phyloP scores from a whole-genome alignment of 768 basidiomycete species.

The Naematelia encephala region DNA sequence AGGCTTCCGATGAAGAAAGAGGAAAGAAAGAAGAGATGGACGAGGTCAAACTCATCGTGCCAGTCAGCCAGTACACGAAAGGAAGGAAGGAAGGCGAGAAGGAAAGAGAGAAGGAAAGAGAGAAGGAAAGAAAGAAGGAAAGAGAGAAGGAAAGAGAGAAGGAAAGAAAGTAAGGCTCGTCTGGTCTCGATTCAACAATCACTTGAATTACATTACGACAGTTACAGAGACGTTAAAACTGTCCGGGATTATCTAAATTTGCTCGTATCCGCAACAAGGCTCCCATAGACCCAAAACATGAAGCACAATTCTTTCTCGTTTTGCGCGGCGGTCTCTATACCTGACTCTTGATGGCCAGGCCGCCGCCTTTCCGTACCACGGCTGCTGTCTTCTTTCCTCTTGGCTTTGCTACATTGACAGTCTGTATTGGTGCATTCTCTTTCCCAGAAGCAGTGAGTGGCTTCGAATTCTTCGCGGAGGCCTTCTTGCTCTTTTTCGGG shows the following conservation, averaged over 20 bases:
- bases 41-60: too few relatives aligned
- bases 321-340: too few relatives aligned
- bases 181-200: too few relatives aligned
- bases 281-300: not conserved
- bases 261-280: not conserved
- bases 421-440: not conserved
- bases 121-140: too few relatives aligned
- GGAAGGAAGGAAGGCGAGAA: too few relatives aligned
- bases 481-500: conserved; percentile 4
- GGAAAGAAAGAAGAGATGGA: too few relatives aligned
- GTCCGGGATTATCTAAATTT: not conserved
- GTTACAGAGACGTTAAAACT: not conserved
- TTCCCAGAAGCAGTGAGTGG: not conserved
- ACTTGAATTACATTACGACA: too few relatives aligned
- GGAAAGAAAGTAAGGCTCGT: too few relatives aligned
- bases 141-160: too few relatives aligned
- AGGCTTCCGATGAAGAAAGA: too few relatives aligned
- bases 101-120: too few relatives aligned
- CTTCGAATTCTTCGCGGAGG: not conserved
- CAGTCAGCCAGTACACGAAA: too few relatives aligned
- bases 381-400: not conserved
- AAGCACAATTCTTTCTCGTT: not conserved
- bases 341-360: not conserved
- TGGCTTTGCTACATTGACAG: not conserved
- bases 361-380: not conserved